Percentiles rank a stretch among this genome's conserved stretches.
These are phyloP conservation scores for Volvox reticuliferus DNA, from an alignment of 139 green algal genomes.

Conservation along the genomic window DNA sequence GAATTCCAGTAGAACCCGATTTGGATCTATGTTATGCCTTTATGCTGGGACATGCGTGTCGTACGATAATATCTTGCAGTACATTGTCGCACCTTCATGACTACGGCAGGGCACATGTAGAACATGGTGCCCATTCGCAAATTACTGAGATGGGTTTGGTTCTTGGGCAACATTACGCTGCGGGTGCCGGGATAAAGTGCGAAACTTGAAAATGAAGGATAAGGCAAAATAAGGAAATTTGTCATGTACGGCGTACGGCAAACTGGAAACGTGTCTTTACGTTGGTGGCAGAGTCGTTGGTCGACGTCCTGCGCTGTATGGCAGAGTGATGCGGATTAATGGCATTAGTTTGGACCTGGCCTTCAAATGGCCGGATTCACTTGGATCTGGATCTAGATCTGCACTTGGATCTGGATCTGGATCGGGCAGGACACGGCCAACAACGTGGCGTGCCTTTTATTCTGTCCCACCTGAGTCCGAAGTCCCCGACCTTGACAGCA, in stretches of 20 bases:
- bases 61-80: too few species aligned
- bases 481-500: conserved; percentile 37
- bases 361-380: too few species aligned
- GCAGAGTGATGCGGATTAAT: too few species aligned
- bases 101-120: conserved; percentile 47
- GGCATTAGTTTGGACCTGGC: too few species aligned
- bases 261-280: background rate
- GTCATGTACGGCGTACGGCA: background rate
- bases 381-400: too few species aligned
- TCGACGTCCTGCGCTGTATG: too few species aligned
- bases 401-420: too few species aligned
- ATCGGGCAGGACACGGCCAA: too few species aligned
- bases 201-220: background rate
- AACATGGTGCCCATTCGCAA: conserved; percentile 48
- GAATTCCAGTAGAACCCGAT: too few species aligned
- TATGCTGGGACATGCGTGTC: too few species aligned
- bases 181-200: too few species aligned
- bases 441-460: background rate
- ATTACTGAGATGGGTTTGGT: conserved; percentile 44
- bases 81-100: conserved; percentile 4
- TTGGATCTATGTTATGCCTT: too few species aligned
- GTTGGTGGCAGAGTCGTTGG: background rate
- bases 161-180: conserved; percentile 23
- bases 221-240: background rate
- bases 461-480: conserved; percentile 35